Conservation (phyloP, 1,139 yeast species). For the Candida sojae region DNA sequence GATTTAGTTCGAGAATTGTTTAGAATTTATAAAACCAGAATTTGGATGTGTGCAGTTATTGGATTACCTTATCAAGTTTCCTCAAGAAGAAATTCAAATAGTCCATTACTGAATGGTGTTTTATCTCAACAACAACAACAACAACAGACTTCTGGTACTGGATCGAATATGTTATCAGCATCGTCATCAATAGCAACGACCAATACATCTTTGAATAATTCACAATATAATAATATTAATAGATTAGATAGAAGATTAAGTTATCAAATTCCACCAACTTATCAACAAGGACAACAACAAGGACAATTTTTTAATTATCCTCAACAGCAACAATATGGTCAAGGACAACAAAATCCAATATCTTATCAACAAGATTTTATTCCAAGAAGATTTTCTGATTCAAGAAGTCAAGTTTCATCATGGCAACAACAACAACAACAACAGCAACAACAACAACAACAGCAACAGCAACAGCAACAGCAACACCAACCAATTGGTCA, state of each 20-base stretch:
- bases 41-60: constrained; percentile 92
- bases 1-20: constrained; percentile 90
- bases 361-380: constrained; percentile 8
- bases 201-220: constrained; percentile 5
- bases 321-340: constrained; percentile 7
- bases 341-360: constrained; percentile 5
- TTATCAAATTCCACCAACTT: constrained; percentile 11
- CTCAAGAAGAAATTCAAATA: constrained; percentile 12
- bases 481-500: not conserved
- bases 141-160: constrained; percentile 1
- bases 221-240: constrained; percentile 1
- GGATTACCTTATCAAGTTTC: constrained; percentile 28
- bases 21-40: constrained; percentile 90
- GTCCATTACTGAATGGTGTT: constrained; percentile 8
- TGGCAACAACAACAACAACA: constrained; percentile 3
- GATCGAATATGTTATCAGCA: not conserved
- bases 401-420: constrained; percentile 2
- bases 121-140: constrained; percentile 9
- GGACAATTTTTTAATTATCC: constrained; percentile 7
- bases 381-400: constrained; percentile 13
- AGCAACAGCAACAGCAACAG: constrained; percentile 4
- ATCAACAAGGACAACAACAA: constrained; percentile 5
- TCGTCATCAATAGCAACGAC: constrained; percentile 10
- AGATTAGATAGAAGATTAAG: constrained; percentile 13
- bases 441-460: constrained; percentile 5